A percentile compares a stretch with the other conserved stretches of the same genome.
Conservation (phyloP, 2,329 filamentous ascomycete species). For the Zymoseptoria ardabiliae region DNA sequence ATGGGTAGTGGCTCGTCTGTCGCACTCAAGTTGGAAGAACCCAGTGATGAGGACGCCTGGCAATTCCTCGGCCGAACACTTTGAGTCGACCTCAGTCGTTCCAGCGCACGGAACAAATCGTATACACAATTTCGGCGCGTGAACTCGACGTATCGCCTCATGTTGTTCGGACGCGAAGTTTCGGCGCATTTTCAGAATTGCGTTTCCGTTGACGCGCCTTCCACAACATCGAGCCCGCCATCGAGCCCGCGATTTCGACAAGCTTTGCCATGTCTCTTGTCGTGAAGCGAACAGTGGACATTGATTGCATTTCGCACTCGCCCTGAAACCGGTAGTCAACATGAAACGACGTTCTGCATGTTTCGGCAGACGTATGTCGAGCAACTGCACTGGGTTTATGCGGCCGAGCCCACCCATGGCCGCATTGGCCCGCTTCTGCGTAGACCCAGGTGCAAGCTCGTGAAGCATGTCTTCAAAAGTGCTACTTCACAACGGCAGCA, state of each 20-base stretch:
- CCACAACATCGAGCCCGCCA: background rate
- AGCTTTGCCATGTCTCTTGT: background rate
- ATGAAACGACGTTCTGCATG: background rate
- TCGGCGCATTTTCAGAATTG: background rate
- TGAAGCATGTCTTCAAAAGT: background rate
- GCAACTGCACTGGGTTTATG: background rate
- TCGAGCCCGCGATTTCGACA: background rate
- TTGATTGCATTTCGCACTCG: background rate
- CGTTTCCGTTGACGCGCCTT: background rate
- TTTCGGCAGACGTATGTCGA: background rate
- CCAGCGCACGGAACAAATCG: background rate
- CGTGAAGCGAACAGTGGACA: background rate
- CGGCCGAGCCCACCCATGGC: background rate
- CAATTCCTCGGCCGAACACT: background rate
- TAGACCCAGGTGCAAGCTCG: background rate
- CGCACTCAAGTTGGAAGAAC: constrained; percentile 1
- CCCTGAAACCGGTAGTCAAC: background rate
- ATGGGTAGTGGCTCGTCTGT: constrained; percentile 2
- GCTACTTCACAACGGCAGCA: constrained; percentile 63
- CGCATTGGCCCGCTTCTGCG: background rate
- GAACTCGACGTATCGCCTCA: background rate
- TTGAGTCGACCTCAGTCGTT: constrained; percentile 3
- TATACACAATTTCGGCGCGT: background rate
- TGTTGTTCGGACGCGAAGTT: background rate
- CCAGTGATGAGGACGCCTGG: background rate